Conservation (phyloP, 2,329 filamentous ascomycete genomes). For the Penicillium sp. region DNA sequence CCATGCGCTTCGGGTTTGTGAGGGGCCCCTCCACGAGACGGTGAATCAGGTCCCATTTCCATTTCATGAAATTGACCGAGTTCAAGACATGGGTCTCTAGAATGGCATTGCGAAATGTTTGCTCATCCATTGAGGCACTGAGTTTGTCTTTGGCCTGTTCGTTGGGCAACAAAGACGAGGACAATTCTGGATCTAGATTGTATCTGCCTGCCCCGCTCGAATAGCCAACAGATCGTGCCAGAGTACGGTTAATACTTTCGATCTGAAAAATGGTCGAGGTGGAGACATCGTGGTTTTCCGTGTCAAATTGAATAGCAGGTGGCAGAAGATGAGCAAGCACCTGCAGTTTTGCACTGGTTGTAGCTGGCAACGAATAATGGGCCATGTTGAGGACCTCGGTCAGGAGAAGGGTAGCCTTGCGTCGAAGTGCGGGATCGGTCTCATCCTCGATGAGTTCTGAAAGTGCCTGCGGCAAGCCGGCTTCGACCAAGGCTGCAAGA, state of each 20-base stretch:
- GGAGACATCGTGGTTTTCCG: constrained; percentile 69
- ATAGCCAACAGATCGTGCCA: constrained; percentile 68
- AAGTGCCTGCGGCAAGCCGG: constrained; percentile 61
- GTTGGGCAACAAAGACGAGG: constrained; percentile 35
- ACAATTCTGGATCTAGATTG: constrained; percentile 42
- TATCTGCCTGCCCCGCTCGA: constrained; percentile 36
- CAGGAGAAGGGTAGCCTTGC: constrained; percentile 84
- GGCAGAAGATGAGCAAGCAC: constrained; percentile 80
- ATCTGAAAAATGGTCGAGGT: constrained; percentile 95
- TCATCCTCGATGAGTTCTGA: constrained; percentile 47
- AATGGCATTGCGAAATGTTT: constrained; percentile 56
- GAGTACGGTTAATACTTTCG: constrained; percentile 88
- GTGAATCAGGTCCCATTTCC: constrained; percentile 93
- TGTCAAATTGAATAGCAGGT: constrained; percentile 64
- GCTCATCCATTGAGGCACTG: constrained; percentile 58
- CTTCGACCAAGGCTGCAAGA: constrained; percentile 75
- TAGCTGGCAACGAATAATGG: constrained; percentile 73
- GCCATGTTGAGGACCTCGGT: constrained; percentile 88
- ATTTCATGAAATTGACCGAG: constrained; percentile 86
- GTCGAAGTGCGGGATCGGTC: constrained; percentile 54
- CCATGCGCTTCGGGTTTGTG: constrained; percentile 81
- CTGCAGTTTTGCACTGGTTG: constrained; percentile 78
- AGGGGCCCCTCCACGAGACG: constrained; percentile 89
- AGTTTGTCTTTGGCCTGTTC: constrained; percentile 49
- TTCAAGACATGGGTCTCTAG: constrained; percentile 75